phyloP scores from a whole-genome alignment of 2,329 filamentous ascomycete species.

The Hypoxylon sp. region DNA sequence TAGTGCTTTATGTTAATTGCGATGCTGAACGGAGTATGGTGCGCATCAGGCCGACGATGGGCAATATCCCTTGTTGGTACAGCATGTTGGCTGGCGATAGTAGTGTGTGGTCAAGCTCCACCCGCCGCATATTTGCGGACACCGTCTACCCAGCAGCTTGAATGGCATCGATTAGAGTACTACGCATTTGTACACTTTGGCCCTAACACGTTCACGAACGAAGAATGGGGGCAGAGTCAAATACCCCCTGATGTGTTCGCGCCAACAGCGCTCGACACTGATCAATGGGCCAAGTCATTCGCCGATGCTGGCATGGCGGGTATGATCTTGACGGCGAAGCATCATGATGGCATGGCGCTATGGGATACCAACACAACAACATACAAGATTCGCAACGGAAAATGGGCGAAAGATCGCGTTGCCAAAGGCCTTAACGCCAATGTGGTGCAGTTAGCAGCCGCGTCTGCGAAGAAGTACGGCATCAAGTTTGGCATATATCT shows the following conservation, averaged over 20 bases:
- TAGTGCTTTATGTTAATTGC: neutral
- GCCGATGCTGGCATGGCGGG: conserved; percentile 54
- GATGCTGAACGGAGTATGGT: conserved; percentile 16
- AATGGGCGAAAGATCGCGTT: conserved; percentile 53
- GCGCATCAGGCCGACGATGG: conserved; percentile 8
- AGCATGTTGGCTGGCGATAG: conserved; percentile 17
- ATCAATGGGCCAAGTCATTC: conserved; percentile 53
- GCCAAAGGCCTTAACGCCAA: conserved; percentile 51
- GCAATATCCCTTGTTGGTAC: conserved; percentile 4
- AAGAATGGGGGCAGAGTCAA: conserved; percentile 53
- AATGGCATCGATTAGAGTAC: conserved; percentile 52
- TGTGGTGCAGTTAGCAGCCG: conserved; percentile 54
- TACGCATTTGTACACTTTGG: conserved; percentile 54
- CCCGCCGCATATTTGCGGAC: conserved; percentile 46
- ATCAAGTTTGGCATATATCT: conserved; percentile 57
- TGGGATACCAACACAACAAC: conserved; percentile 56
- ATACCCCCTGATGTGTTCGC: conserved; percentile 50
- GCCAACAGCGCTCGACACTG: conserved; percentile 50
- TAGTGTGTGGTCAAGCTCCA: conserved; percentile 34
- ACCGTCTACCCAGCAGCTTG: conserved; percentile 48
- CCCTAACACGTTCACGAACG: conserved; percentile 53
- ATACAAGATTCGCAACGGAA: conserved; percentile 54
- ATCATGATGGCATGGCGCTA: conserved; percentile 57
- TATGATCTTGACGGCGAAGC: conserved; percentile 57
- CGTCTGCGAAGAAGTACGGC: conserved; percentile 53